Evolutionary conservation across 78 protist genomes (phyloP).

Genomic region (Blattamonas nauphoetae): DNA sequence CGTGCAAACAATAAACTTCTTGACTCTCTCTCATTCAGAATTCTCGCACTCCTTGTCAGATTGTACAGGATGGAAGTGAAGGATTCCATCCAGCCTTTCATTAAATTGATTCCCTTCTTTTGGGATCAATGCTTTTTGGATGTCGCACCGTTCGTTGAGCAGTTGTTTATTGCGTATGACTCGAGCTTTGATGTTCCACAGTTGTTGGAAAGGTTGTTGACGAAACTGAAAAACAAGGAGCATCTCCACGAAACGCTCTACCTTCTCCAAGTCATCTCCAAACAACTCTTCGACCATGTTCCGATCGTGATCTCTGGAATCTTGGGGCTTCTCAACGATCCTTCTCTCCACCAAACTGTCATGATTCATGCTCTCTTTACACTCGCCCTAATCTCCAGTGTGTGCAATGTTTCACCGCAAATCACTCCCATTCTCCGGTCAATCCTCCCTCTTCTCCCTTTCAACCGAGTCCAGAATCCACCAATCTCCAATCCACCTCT

Average conservation of each 20-base stretch:
- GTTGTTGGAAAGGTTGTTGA: background rate
- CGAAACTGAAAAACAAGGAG: background rate
- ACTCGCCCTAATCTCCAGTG: background rate
- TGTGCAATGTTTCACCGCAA: background rate
- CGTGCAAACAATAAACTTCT: no score
- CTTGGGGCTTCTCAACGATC: background rate
- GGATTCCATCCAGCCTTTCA: no score
- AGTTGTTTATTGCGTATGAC: background rate
- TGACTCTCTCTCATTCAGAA: no score
- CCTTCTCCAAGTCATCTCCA: background rate
- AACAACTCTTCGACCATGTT: background rate
- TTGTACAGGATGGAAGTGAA: no score
- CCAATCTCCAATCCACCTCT: no score
- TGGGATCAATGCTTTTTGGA: no score
- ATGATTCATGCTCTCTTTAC: background rate
- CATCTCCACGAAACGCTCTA: background rate
- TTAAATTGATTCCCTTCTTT: no score
- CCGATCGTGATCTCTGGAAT: background rate
- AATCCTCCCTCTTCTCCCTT: background rate
- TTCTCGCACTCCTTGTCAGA: no score
- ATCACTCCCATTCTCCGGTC: background rate
- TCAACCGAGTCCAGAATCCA: no score
- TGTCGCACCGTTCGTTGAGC: background rate
- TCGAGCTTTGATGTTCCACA: background rate
- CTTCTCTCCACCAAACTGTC: background rate